Evolutionary conservation across 176 grass and related monocot species (phyloP).

Genomic region (Alloteropsis semialata): DNA sequence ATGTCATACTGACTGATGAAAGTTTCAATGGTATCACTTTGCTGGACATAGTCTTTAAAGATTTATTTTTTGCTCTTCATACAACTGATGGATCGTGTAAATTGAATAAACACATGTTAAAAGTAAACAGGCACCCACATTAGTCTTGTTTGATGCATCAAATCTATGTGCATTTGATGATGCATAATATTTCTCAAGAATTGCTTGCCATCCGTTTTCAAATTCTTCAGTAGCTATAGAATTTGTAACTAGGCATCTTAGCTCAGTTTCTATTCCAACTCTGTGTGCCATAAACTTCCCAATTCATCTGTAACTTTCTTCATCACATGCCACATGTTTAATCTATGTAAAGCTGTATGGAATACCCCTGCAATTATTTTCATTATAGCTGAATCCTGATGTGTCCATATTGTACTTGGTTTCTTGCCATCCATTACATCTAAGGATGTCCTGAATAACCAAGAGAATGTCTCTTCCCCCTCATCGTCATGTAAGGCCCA

Average conservation of each 20-base stretch:
- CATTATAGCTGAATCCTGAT: not conserved
- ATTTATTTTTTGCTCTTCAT: conserved; percentile 12
- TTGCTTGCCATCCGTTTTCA: not conserved
- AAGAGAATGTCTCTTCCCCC: not conserved
- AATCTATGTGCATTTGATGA: not conserved
- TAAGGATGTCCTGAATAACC: conserved; percentile 18
- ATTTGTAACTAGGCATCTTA: not conserved
- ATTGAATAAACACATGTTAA: not conserved
- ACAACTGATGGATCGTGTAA: not conserved
- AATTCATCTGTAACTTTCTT: not conserved
- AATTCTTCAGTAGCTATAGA: not conserved
- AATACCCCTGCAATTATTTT: not conserved
- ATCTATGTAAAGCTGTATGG: not conserved
- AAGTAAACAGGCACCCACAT: conserved; percentile 19
- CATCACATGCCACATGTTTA: conserved; percentile 18
- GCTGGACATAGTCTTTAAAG: not conserved
- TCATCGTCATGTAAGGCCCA: not conserved
- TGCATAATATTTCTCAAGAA: not conserved
- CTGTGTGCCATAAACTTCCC: not conserved
- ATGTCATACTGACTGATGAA: conserved; percentile 11
- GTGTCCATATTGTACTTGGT: not conserved
- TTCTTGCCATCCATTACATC: conserved; percentile 20
- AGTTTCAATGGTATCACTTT: not conserved
- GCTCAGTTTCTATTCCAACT: not conserved
- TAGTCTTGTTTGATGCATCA: not conserved